These are phyloP conservation scores for Zopfochytrium polystomum DNA, from an alignment of 371 early-diverging fungal species.

Conservation along the genomic window DNA sequence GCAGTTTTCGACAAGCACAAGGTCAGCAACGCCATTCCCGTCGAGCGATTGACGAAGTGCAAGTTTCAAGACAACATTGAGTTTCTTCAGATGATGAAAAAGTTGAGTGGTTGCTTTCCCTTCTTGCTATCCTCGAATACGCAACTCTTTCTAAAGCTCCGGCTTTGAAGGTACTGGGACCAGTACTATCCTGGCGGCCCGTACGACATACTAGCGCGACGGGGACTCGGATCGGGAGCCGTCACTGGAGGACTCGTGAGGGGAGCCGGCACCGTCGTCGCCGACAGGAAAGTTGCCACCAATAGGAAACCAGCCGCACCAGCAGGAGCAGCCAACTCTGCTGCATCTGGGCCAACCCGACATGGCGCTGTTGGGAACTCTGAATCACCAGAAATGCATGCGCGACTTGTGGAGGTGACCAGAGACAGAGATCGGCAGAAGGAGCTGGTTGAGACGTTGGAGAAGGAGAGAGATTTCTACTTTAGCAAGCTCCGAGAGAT, in stretches of 20 bases:
- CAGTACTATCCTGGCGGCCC: conserved; percentile 71
- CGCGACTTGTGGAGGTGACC: conserved; percentile 50
- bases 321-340: not conserved
- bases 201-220: conserved; percentile 81
- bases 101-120: conserved; percentile 39
- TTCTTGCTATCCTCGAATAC: not conserved
- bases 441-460: conserved; percentile 76
- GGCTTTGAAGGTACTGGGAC: conserved; percentile 63
- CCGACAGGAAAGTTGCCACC: conserved; percentile 7
- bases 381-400: conserved; percentile 40
- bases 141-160: not conserved
- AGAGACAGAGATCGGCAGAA: conserved; percentile 71
- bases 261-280: not conserved
- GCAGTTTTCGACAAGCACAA: conserved; percentile 74
- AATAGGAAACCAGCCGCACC: not conserved
- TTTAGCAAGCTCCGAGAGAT: conserved; percentile 87
- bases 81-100: conserved; percentile 91
- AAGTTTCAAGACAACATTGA: conserved; percentile 96
- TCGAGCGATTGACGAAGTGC: conserved; percentile 83
- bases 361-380: conserved; percentile 3
- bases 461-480: conserved; percentile 95
- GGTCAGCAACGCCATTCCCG: conserved; percentile 74
- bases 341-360: not conserved
- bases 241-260: not conserved
- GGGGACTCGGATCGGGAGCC: conserved; percentile 44